These are phyloP conservation scores for Penicillium sp. DNA, from an alignment of 2,329 filamentous ascomycete genomes.

Conservation along the genomic window DNA sequence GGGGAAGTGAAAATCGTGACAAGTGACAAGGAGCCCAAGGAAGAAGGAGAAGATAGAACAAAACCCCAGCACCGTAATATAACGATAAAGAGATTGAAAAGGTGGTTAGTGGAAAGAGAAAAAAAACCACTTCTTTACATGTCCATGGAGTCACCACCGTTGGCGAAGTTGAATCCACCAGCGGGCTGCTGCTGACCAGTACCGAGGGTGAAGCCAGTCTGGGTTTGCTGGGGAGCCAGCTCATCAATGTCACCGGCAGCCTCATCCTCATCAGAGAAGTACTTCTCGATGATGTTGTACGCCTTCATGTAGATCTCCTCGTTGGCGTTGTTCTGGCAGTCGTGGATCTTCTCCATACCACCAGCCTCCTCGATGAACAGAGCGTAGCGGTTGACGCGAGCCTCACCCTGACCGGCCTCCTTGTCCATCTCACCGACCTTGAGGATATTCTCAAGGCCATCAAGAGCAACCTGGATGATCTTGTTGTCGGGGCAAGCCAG, in stretches of 20 bases:
- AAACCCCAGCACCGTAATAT: slow-evolving; percentile 3
- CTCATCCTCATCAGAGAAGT: slow-evolving; percentile 98
- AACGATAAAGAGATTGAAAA: neutral
- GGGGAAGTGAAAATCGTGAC: slow-evolving; percentile 18
- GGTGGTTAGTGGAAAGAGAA: neutral
- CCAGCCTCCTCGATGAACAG: slow-evolving; percentile 98
- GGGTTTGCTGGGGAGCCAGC: slow-evolving; percentile 69
- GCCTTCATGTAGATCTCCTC: slow-evolving; percentile 99
- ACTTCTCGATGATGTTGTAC: slow-evolving; percentile 99
- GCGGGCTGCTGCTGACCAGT: slow-evolving; percentile 62
- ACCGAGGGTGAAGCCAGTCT: slow-evolving; percentile 71
- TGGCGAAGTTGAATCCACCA: slow-evolving; percentile 90
- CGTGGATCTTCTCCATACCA: slow-evolving; percentile 99
- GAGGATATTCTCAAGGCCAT: slow-evolving; percentile 97
- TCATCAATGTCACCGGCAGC: slow-evolving; percentile 75
- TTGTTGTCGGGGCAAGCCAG: slow-evolving; percentile 98
- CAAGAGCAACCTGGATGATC: slow-evolving; percentile 98
- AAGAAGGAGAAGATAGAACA: slow-evolving; percentile 5
- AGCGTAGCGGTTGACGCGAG: slow-evolving; percentile 85
- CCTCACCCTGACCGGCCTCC: slow-evolving; percentile 65
- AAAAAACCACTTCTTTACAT: slow-evolving; percentile 55
- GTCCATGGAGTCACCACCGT: slow-evolving; percentile 71
- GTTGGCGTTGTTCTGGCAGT: slow-evolving; percentile 99
- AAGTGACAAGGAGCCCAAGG: slow-evolving; percentile 9
- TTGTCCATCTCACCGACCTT: slow-evolving; percentile 99